Evolutionary conservation across 805 yeast genomes (phyloP).

Genomic region (Starmera quercuum): DNA sequence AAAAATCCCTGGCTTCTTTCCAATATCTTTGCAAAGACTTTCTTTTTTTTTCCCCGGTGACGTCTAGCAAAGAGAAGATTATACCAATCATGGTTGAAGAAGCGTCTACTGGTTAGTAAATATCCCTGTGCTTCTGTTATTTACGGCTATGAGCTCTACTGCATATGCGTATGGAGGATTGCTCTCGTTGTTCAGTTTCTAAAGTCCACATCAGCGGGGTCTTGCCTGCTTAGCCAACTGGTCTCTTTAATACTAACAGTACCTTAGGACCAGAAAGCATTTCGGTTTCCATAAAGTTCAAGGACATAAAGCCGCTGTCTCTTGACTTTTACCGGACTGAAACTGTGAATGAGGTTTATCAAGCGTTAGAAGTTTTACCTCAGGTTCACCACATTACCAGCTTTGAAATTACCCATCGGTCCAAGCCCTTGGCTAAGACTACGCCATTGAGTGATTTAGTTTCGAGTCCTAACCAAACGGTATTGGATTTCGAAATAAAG

Average conservation of each 20-base stretch:
- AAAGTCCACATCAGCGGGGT: too few relatives aligned
- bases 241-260: slow-evolving; percentile 1
- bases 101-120: too few relatives aligned
- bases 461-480: slow-evolving; percentile 14
- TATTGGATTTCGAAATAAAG: slow-evolving; percentile 35
- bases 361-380: slow-evolving; percentile 50
- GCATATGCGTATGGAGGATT: too few relatives aligned
- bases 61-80: too few relatives aligned
- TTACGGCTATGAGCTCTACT: too few relatives aligned
- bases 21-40: too few relatives aligned
- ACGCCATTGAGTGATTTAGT: slow-evolving; percentile 21
- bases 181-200: too few relatives aligned
- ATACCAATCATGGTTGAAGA: too few relatives aligned
- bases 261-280: slow-evolving; percentile 5
- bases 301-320: slow-evolving; percentile 11
- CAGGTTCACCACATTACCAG: slow-evolving; percentile 54
- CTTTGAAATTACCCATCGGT: slow-evolving; percentile 36
- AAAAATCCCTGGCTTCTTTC: too few relatives aligned
- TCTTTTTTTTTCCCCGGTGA: too few relatives aligned
- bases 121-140: too few relatives aligned
- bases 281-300: slow-evolving; percentile 5
- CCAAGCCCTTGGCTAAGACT: slow-evolving; percentile 24
- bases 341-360: slow-evolving; percentile 47
- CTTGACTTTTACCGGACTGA: slow-evolving; percentile 26
- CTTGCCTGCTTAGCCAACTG: too few relatives aligned